These are phyloP conservation scores for Wickerhamomyces sp. DNA, from an alignment of 1,139 yeast species.

Conservation along the genomic window DNA sequence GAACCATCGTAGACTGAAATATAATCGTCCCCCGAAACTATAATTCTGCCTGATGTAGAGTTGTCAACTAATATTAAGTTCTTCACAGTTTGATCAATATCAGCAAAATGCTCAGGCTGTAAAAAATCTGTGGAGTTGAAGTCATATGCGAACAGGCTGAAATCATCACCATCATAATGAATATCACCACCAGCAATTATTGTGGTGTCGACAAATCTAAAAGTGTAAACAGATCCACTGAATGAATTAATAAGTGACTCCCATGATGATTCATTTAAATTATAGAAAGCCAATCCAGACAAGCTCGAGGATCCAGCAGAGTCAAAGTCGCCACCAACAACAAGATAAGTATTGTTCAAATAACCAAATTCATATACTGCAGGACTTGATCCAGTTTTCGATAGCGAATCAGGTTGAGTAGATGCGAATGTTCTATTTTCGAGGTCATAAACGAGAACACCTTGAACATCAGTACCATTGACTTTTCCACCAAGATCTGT, in stretches of 20 bases:
- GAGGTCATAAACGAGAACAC: conserved; percentile 51
- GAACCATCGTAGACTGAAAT: conserved; percentile 48
- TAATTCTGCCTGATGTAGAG: conserved; percentile 43
- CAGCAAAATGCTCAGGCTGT: conserved; percentile 21
- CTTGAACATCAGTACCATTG: conserved; percentile 31
- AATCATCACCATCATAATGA: conserved; percentile 33
- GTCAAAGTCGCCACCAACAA: conserved; percentile 76
- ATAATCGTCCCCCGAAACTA: conserved; percentile 51
- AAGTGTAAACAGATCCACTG: conserved; percentile 51
- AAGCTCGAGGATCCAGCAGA: conserved; percentile 59
- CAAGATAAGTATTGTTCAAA: conserved; percentile 35
- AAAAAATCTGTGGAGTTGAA: conserved; percentile 30
- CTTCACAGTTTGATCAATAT: conserved; percentile 38
- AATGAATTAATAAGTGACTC: conserved; percentile 40
- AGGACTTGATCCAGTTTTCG: conserved; percentile 24
- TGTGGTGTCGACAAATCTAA: conserved; percentile 48
- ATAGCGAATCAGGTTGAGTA: conserved; percentile 11
- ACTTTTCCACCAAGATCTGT: conserved; percentile 22
- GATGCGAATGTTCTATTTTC: conserved; percentile 10
- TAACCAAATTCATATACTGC: conserved; percentile 50
- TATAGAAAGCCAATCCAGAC: conserved; percentile 63
- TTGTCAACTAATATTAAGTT: conserved; percentile 49
- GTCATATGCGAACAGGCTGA: conserved; percentile 49
- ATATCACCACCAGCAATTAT: conserved; percentile 61
- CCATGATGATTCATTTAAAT: conserved; percentile 54